A percentile compares a stretch with the other conserved stretches of the same genome.
Conservation (phyloP, 192 early-diverging fungal genomes). For the Podila clonocystis region DNA sequence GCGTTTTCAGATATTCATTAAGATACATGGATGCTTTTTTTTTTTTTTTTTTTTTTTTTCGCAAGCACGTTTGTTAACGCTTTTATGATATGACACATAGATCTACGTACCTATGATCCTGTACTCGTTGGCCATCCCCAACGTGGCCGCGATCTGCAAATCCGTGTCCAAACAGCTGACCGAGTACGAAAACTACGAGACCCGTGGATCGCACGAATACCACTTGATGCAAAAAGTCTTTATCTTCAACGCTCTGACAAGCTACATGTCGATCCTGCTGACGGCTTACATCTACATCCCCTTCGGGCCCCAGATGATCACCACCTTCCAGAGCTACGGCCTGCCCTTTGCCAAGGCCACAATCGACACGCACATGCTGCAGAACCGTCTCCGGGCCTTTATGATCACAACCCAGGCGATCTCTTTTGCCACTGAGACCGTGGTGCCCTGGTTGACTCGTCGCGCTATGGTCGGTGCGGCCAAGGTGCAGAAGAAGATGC, state of each 20-base stretch:
- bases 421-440: slow-evolving; percentile 77
- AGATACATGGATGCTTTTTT: slow-evolving; percentile 7
- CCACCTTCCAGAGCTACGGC: slow-evolving; percentile 56
- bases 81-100: slow-evolving; percentile 27
- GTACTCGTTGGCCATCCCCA: slow-evolving; percentile 79
- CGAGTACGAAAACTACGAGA: slow-evolving; percentile 87
- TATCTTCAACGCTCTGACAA: slow-evolving; percentile 83
- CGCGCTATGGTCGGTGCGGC: slow-evolving; percentile 42
- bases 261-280: slow-evolving; percentile 86
- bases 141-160: slow-evolving; percentile 73
- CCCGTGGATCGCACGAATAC: slow-evolving; percentile 73
- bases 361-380: slow-evolving; percentile 66
- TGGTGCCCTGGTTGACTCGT: slow-evolving; percentile 74
- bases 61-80: not conserved
- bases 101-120: slow-evolving; percentile 77
- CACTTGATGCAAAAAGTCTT: slow-evolving; percentile 87
- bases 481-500: slow-evolving; percentile 48
- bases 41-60: slow-evolving; percentile 4
- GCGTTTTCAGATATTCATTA: slow-evolving; percentile 2
- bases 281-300: slow-evolving; percentile 93
- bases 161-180: slow-evolving; percentile 69
- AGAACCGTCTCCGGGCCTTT: slow-evolving; percentile 76
- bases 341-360: slow-evolving; percentile 49
- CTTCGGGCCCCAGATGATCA: slow-evolving; percentile 72
- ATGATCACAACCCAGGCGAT: slow-evolving; percentile 87